These are phyloP conservation scores for Stephanodiscus minutulus DNA, from an alignment of 108 stramenopile species.

Conservation along the genomic window DNA sequence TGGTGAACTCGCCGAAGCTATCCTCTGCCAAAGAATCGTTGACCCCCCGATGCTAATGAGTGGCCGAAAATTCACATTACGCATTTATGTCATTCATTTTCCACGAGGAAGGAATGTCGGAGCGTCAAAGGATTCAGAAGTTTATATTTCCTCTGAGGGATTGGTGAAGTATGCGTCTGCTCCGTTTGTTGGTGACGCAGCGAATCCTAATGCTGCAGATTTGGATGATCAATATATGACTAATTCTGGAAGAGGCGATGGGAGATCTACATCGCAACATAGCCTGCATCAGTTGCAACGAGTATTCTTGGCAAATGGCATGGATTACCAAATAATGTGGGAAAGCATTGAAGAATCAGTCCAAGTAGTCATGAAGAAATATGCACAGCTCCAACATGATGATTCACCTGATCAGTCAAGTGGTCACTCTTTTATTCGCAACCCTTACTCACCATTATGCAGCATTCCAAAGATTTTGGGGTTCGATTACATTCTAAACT, in stretches of 20 bases:
- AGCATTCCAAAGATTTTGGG: constrained; percentile 78
- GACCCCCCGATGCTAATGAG: constrained; percentile 57
- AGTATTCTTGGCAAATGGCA: constrained; percentile 27
- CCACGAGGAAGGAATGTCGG: constrained; percentile 21
- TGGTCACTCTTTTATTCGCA: neutral
- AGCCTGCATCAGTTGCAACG: constrained; percentile 50
- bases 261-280: constrained; percentile 49
- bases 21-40: constrained; percentile 68
- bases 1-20: constrained; percentile 15
- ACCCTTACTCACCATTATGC: constrained; percentile 3
- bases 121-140: constrained; percentile 11
- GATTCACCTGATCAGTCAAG: neutral
- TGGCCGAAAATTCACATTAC: constrained; percentile 68
- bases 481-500: constrained; percentile 72
- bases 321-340: constrained; percentile 33
- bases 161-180: constrained; percentile 70
- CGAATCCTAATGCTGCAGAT: neutral
- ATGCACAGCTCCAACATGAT: constrained; percentile 11
- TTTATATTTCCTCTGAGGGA: constrained; percentile 58
- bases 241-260: constrained; percentile 70
- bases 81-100: constrained; percentile 75
- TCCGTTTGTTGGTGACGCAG: constrained; percentile 12
- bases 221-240: constrained; percentile 65
- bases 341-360: constrained; percentile 10
- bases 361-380: constrained; percentile 30